phyloP scores from a whole-genome alignment of 257 asterid species.

The Gynochthodes officinalis region DNA sequence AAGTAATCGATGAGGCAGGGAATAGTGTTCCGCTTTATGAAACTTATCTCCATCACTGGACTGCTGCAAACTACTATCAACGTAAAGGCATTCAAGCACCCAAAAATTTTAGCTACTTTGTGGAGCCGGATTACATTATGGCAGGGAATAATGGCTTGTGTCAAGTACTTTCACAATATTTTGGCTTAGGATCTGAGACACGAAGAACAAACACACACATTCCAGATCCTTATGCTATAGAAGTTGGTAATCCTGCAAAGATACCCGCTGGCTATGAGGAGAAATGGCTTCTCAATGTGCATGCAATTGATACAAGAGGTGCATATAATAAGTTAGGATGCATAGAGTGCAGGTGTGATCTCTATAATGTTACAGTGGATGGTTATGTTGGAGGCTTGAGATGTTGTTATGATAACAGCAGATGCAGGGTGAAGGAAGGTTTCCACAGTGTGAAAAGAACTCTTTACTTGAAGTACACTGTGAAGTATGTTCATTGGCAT shows the following conservation, averaged over 20 bases:
- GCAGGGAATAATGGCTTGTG: slow-evolving; percentile 56
- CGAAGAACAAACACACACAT: slow-evolving; percentile 50
- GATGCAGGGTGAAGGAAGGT: slow-evolving; percentile 50
- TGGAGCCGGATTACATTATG: too few relatives aligned
- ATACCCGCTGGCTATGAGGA: slow-evolving; percentile 67
- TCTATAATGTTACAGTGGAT: slow-evolving; percentile 55
- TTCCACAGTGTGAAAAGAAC: slow-evolving; percentile 36
- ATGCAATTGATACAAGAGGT: slow-evolving; percentile 79
- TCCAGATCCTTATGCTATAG: slow-evolving; percentile 78
- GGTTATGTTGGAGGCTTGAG: slow-evolving; percentile 59
- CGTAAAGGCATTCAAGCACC: slow-evolving; percentile 8
- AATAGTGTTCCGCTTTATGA: slow-evolving; percentile 32
- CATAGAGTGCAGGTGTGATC: slow-evolving; percentile 72
- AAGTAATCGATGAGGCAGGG: slow-evolving; percentile 36
- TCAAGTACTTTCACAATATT: slow-evolving; percentile 50
- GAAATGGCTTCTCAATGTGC: slow-evolving; percentile 67
- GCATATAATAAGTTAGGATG: slow-evolving; percentile 64
- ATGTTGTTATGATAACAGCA: slow-evolving; percentile 63
- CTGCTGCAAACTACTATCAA: slow-evolving; percentile 17
- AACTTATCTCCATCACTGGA: slow-evolving; percentile 42
- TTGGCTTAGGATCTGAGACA: slow-evolving; percentile 92
- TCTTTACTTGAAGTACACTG: slow-evolving; percentile 36
- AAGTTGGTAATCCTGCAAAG: slow-evolving; percentile 50
- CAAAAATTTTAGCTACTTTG: too few relatives aligned
- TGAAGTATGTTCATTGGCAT: slow-evolving; percentile 38